Base-by-base conservation (phyloP, 106 monocot species). In the Chionographis japonica region DNA sequence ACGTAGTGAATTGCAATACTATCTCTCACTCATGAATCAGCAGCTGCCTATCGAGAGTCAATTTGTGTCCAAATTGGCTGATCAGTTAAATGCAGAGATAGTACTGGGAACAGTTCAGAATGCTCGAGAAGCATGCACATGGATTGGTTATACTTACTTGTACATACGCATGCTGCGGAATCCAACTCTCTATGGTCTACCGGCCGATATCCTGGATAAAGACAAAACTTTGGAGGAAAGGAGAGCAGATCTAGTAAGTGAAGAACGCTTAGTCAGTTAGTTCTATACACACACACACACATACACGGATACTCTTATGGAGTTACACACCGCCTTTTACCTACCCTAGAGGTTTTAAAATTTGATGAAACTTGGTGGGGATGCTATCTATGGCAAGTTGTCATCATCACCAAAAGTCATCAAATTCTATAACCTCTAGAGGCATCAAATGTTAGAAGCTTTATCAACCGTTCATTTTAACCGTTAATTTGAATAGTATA, bases 1-100 rank as follows among this genome's bases (percentile, higher is more conserved):
- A 1, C 93, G 93, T 41, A 90, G 78, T 77, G 90, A 98, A 70
- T 73, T 98, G 72, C 92, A 90, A 40, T 98, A 90, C 65, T 98
- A 93, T 75, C 90, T 98, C n/a, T 94, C 94, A 3, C 85, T 98
- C 16, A 98, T 98, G 98, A 98, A 98, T 71, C 98, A 98, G 36
- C 98, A 98, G 49, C 87, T 98, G 13, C 98, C 98, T 12, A 98
- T 97, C 71, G 98, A 98, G 65, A 98, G 98, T 62, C 98, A 98
- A 73, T 98, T 98, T 63, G 75, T 98, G 12, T 93, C 93, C 0
- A 90, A 88, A 54, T 83, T 98, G 58, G 98, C 98, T n/a, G 98
- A 98, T 57, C 98, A 98, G 77, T 68, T 98, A 65, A 98, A 98
- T 78, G 98, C 98, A 2, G 98, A 98, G 83, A 93, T 98, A 81